Conservation (phyloP, 805 yeast genomes). For the Metschnikowia gelsemii region DNA sequence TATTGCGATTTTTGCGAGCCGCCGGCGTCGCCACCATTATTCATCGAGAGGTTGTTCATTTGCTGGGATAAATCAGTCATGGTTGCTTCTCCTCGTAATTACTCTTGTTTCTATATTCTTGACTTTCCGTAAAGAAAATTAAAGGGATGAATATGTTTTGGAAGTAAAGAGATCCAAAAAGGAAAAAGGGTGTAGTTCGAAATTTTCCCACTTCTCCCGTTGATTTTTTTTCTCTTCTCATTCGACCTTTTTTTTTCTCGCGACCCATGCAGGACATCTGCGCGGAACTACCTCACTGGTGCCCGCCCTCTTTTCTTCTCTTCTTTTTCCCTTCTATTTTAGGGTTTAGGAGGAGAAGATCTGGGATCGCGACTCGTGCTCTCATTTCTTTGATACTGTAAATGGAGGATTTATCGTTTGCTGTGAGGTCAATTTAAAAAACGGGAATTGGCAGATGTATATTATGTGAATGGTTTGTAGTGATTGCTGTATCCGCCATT, state of each 20-base stretch:
- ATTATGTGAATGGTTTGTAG: too few relatives aligned
- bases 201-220: slow-evolving; percentile 3
- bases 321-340: background rate
- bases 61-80: slow-evolving; percentile 62
- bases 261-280: slow-evolving; percentile 1
- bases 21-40: slow-evolving; percentile 34
- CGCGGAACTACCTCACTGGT: background rate
- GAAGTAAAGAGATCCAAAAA: background rate
- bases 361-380: background rate
- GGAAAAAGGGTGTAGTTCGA: slow-evolving; percentile 9
- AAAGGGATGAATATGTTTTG: too few relatives aligned
- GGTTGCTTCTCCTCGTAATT: slow-evolving; percentile 21
- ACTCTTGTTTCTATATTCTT: background rate
- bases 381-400: background rate
- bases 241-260: slow-evolving; percentile 2
- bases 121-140: too few relatives aligned
- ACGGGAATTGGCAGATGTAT: too few relatives aligned
- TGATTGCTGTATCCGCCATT: too few relatives aligned
- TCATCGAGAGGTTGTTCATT: slow-evolving; percentile 55
- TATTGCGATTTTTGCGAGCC: slow-evolving; percentile 22
- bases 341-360: background rate
- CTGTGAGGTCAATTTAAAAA: too few relatives aligned
- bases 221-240: slow-evolving; percentile 2
- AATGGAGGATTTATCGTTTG: background rate
- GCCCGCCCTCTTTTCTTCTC: background rate